Base-by-base conservation (phyloP, 495 filamentous ascomycete genomes). In the Clohesyomyces aquaticus region DNA sequence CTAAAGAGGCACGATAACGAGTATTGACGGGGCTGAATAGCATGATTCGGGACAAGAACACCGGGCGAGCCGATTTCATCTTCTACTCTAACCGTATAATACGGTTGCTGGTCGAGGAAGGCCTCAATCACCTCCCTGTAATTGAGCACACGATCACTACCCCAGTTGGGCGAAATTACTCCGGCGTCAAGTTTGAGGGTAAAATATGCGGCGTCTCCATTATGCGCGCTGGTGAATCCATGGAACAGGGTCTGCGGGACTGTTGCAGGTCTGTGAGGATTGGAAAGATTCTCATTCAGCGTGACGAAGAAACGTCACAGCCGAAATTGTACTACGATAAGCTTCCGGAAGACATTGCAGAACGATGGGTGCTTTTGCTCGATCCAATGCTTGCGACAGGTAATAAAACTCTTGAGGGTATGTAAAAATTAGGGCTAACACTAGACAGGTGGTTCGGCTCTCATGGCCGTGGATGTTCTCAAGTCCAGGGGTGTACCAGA, bases 21-120 rank as follows among this genome's bases (percentile, higher is more conserved):
- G n/a, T 23, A 26, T 53, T 51, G 10, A 48, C 26, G 4, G 18
- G 23, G 45, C 49, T 27, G 4, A 38, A 43, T 55, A 98, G 93
- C 62, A 97, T 96, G 84, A 97, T 98, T 75, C 86, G 94, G 67
- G 90, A 98, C 74, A 88, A 87, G 76, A 82, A 88, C 66, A 98
- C 95, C 9, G 81, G 83, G 28, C 88, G 94, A 51, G 94, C 91
- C 35, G 94, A 98, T 76, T 98, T 98, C 76, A 96, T 98, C 70
- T 98, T 98, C 81, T 96, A 97, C 77, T 96, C 93, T 49, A 98
- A 98, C 79, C 86, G 94, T 65, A 98, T 98, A 72, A 98, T 98
- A 72, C 91, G 95, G 22, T 82, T 98, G n/a, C 83, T 98, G 11
- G 95, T 98, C 23, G 94, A 98, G 76, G 94, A 98, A 77, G 94